Conservation (phyloP, 768 basidiomycete species). For the Punctularia strigosozonata region DNA sequence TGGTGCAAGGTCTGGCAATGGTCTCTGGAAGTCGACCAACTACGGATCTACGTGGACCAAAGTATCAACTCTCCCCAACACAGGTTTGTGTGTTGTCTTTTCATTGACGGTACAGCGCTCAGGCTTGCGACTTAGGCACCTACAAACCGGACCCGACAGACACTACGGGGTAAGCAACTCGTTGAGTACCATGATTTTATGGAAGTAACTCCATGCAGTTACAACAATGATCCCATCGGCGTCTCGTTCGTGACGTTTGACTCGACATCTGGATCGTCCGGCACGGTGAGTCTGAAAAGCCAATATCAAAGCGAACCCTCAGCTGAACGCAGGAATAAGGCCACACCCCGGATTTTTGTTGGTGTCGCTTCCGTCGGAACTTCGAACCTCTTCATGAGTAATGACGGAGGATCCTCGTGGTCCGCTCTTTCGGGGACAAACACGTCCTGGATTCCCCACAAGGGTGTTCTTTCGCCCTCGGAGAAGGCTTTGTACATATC, state of each 20-base stretch:
- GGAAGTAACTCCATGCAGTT: no score
- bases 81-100: constrained; percentile 24
- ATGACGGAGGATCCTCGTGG: constrained; percentile 25
- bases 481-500: constrained; percentile 50
- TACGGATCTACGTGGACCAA: constrained; percentile 47
- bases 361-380: constrained; percentile 10
- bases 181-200: no score
- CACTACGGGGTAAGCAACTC: no score
- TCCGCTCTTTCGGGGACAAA: constrained; percentile 44
- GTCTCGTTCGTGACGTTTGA: constrained; percentile 61
- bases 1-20: constrained; percentile 52
- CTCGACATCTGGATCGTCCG: constrained; percentile 39
- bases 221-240: constrained; percentile 25
- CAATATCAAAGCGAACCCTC: no score
- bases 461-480: constrained; percentile 48
- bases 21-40: constrained; percentile 55
- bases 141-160: constrained; percentile 43
- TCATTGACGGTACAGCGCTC: not conserved
- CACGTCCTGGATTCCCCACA: constrained; percentile 48
- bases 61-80: constrained; percentile 46
- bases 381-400: not conserved
- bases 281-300: constrained; percentile 40
- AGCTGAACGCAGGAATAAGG: no score
- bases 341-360: no score
- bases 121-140: constrained; percentile 24